Percentiles rank a stretch among this genome's conserved stretches.
These are phyloP conservation scores for Tuber brumale DNA, from an alignment of 495 filamentous ascomycete species.

Conservation along the genomic window DNA sequence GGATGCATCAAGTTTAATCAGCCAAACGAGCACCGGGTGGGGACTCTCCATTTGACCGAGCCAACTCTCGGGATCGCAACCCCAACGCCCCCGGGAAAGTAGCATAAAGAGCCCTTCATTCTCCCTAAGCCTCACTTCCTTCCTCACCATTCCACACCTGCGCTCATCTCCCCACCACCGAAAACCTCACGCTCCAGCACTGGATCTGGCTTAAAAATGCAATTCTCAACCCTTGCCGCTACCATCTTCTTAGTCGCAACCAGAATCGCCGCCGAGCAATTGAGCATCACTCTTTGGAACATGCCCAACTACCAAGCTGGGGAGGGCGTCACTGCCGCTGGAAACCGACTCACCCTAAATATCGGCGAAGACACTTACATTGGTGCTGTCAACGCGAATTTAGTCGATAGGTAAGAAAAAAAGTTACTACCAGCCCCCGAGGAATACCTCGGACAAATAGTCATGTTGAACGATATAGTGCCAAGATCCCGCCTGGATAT, in stretches of 20 bases:
- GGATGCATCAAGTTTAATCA: not conserved
- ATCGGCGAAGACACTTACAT: not conserved
- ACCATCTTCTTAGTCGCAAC: not conserved
- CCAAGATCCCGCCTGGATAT: not conserved
- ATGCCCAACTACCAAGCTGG: not conserved
- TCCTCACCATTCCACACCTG: not conserved
- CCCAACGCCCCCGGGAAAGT: not conserved
- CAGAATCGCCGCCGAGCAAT: not conserved
- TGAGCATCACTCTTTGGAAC: not conserved
- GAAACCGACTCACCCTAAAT: not conserved
- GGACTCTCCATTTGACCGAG: not conserved
- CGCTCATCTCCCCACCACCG: not conserved
- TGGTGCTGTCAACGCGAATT: not conserved
- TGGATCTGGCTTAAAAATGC: not conserved
- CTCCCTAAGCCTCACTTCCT: not conserved
- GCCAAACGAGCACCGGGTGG: not conserved
- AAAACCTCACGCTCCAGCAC: not conserved
- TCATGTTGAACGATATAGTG: not conserved
- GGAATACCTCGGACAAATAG: not conserved
- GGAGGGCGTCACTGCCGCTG: not conserved
- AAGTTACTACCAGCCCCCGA: not conserved
- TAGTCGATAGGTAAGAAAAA: not conserved
- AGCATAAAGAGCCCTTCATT: not conserved
- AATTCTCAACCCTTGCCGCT: not conserved
- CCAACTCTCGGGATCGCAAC: not conserved